Conservation (phyloP, 2,329 filamentous ascomycete genomes). For the Xylaria sp. region DNA sequence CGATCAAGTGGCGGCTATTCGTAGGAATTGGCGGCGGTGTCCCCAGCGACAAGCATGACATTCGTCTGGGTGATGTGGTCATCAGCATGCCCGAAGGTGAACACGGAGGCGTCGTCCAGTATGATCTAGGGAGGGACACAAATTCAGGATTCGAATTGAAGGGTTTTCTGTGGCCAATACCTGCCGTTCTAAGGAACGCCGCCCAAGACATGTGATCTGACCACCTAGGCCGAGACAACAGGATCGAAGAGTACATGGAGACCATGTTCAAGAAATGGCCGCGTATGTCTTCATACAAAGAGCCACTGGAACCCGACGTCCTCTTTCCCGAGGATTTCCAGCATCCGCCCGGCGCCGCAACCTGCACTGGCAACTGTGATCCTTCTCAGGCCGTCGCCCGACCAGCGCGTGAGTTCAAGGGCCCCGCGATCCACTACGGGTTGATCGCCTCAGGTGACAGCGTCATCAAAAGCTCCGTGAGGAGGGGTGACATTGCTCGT, state of each 20-base stretch:
- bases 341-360: too few species aligned
- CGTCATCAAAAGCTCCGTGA: background rate
- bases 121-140: conserved; percentile 11
- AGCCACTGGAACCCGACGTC: too few species aligned
- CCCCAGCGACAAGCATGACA: conserved; percentile 10
- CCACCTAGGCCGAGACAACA: too few species aligned
- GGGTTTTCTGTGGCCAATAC: conserved; percentile 14
- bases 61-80: conserved; percentile 25
- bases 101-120: conserved; percentile 15
- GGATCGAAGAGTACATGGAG: too few species aligned
- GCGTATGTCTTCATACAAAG: too few species aligned
- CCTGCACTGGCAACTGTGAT: too few species aligned
- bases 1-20: conserved; percentile 53
- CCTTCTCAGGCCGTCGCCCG: background rate
- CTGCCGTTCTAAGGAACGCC: conserved; percentile 9
- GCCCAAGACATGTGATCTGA: too few species aligned
- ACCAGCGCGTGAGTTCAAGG: background rate
- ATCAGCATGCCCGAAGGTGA: conserved; percentile 19
- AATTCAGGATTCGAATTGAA: conserved; percentile 9
- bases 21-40: conserved; percentile 43
- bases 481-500: background rate
- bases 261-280: too few species aligned
- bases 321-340: too few species aligned
- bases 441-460: conserved; percentile 24
- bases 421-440: conserved; percentile 18